These are phyloP conservation scores for Phialophora expanda DNA, from an alignment of 2,329 filamentous ascomycete genomes.

Conservation along the genomic window DNA sequence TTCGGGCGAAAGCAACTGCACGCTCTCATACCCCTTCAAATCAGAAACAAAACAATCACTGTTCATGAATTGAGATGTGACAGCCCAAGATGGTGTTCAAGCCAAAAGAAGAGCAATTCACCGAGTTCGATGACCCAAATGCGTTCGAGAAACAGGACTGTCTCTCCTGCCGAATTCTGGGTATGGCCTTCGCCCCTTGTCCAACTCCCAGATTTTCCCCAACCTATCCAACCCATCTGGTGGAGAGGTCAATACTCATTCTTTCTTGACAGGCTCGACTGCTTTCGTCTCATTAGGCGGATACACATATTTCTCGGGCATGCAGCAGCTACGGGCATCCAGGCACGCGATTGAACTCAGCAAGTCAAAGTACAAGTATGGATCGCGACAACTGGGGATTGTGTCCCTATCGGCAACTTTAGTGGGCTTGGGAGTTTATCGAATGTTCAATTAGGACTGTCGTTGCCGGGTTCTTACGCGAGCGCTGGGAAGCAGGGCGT, in stretches of 20 bases:
- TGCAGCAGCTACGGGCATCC: conserved; percentile 71
- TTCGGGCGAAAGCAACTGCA: neutral
- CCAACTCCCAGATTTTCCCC: no score
- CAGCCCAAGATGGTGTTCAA: conserved; percentile 8
- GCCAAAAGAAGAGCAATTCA: conserved; percentile 17
- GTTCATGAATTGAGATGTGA: neutral
- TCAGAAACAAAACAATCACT: neutral
- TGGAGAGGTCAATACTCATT: neutral
- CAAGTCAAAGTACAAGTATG: conserved; percentile 73
- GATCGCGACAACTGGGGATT: conserved; percentile 70
- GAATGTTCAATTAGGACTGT: conserved; percentile 62
- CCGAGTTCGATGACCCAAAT: conserved; percentile 18
- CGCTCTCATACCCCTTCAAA: neutral
- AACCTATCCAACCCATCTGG: neutral
- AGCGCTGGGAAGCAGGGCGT: neutral
- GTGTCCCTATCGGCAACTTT: conserved; percentile 69
- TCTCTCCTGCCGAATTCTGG: conserved; percentile 71
- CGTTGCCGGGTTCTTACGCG: neutral
- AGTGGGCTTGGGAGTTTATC: conserved; percentile 72
- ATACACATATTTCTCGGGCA: conserved; percentile 79
- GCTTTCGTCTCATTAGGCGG: conserved; percentile 76
- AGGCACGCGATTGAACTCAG: conserved; percentile 67
- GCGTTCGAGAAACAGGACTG: conserved; percentile 61
- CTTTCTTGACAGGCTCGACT: conserved; percentile 63
- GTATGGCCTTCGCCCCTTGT: conserved; percentile 54